These are phyloP conservation scores for Spathaspora sp. DNA, from an alignment of 1,139 yeast species.

Conservation along the genomic window DNA sequence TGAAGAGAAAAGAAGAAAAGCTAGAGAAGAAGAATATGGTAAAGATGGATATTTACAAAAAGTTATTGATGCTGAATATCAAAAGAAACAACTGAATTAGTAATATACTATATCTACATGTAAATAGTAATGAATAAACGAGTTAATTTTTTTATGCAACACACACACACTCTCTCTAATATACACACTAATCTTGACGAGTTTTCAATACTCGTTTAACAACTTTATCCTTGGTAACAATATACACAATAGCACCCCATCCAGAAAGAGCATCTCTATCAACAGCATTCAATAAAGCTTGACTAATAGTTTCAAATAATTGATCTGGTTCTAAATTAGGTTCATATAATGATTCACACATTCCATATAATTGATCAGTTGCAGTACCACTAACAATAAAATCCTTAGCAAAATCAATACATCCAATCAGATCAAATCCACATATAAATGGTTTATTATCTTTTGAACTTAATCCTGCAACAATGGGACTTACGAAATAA, in stretches of 20 bases:
- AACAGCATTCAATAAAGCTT: slow-evolving; percentile 88
- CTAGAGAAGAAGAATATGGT: slow-evolving; percentile 79
- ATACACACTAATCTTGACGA: slow-evolving; percentile 75
- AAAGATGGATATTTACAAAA: slow-evolving; percentile 70
- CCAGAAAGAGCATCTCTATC: slow-evolving; percentile 98
- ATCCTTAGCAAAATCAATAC: slow-evolving; percentile 93
- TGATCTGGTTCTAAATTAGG: slow-evolving; percentile 94
- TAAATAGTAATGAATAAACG: not conserved
- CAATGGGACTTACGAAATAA: slow-evolving; percentile 94
- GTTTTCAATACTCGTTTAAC: slow-evolving; percentile 85
- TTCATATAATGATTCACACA: slow-evolving; percentile 97
- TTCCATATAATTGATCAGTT: slow-evolving; percentile 91
- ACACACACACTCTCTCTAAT: slow-evolving; percentile 5
- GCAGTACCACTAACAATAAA: slow-evolving; percentile 98
- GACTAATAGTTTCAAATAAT: slow-evolving; percentile 92
- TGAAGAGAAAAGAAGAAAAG: slow-evolving; percentile 56
- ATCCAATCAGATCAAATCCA: slow-evolving; percentile 95
- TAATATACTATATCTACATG: not conserved
- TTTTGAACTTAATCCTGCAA: slow-evolving; percentile 88
- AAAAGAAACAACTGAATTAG: not conserved
- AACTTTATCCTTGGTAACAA: slow-evolving; percentile 90
- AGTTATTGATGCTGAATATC: slow-evolving; percentile 46
- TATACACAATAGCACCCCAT: slow-evolving; percentile 97
- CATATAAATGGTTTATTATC: slow-evolving; percentile 86
- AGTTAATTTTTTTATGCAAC: not conserved